These are phyloP conservation scores for Ophiostoma ips DNA, from an alignment of 2,329 filamentous ascomycete genomes.

Conservation along the genomic window DNA sequence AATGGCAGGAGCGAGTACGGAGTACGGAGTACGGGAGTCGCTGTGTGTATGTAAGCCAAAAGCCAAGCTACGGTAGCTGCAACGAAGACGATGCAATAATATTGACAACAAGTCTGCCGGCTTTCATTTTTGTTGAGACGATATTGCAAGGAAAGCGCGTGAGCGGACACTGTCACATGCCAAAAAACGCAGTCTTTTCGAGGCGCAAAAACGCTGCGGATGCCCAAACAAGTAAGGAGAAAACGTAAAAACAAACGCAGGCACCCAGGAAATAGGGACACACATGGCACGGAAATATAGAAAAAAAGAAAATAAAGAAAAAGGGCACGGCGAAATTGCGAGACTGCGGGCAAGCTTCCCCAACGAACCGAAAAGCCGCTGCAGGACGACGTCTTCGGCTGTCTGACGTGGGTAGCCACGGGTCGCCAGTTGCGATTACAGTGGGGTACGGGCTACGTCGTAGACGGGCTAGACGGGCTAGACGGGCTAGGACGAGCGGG, in stretches of 20 bases:
- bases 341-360: conserved; percentile 6
- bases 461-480: too few relatives aligned
- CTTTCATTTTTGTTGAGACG: conserved; percentile 11
- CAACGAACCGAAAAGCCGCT: conserved; percentile 7
- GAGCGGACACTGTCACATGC: conserved; percentile 13
- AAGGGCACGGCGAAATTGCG: neutral
- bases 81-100: neutral
- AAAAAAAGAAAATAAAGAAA: conserved; percentile 1
- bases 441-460: neutral
- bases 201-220: neutral
- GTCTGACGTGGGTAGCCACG: conserved; percentile 1
- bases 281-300: neutral
- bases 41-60: neutral
- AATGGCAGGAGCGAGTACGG: neutral
- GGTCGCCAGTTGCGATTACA: neutral
- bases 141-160: neutral
- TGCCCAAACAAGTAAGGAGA: conserved; percentile 1
- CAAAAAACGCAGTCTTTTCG: neutral
- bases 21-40: neutral
- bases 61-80: neutral
- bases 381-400: conserved; percentile 5
- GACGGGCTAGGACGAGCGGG: too few relatives aligned
- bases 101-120: neutral
- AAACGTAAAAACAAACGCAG: neutral
- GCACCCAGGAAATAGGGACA: neutral